Evolutionary conservation across 352 stramenopile species (phyloP), one percentile per base, ranked within the genome.

Genomic region (Globisporangium echinulatum): DNA sequence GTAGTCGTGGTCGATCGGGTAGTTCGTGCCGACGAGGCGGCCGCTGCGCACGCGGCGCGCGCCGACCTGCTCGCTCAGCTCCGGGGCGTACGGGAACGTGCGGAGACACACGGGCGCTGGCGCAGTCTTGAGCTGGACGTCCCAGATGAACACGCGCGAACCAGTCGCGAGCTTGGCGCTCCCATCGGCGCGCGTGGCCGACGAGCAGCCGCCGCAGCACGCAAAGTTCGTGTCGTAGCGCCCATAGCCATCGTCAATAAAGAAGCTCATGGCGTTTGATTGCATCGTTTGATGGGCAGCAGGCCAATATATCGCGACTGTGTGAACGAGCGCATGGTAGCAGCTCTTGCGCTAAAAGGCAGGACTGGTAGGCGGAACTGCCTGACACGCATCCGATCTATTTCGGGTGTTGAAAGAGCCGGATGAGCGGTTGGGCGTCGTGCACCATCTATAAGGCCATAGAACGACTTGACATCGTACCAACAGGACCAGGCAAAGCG

Each of bases 1-100:
- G 51, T 76, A 83, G 61, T 89, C 81, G 54, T 91, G 81, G 64
- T 89, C 79, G 56, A 87, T 84, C 14, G 81, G 79, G 42, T 89
- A 91, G 25, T 50, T 86, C 4, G 79, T 76, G 33, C 77, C 81
- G 19, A 87, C 69, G n/a, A 81, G 63, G 1, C 66, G 69, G 6
- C 81, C 81, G 50, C 79, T 89, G 58, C 81, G 68, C 42, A 91
- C 77, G 42, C 79, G 69, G 7, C 81, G 71, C 7, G 85, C 66
- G 0, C 81, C 81, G 2, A 75, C 60, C 48, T 87, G 75, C 49
- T 91, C 81, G 48, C 80, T 79, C 14, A 82, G 56, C 4, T 64
- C 67, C 42, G 71, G 75, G 19, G 88, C 81, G 58, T 87, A 89
- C 6, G 79, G 79, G 25, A 89, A 91, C 46, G 81, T 80, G 42